Evolutionary conservation across 2,329 filamentous ascomycete genomes (phyloP).

Genomic region (Fusarium chuoi): DNA sequence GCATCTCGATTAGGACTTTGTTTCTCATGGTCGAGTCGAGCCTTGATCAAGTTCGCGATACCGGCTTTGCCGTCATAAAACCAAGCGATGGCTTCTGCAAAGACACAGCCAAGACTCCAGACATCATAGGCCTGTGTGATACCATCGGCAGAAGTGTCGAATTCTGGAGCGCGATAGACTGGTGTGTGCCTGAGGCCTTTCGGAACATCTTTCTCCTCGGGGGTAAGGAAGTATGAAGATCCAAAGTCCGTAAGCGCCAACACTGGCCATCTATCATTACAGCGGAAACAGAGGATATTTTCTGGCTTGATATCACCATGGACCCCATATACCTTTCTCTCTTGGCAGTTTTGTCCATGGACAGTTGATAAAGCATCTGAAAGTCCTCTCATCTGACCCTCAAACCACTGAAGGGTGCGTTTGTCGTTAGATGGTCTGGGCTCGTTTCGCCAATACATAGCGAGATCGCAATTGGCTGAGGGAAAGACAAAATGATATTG

Average conservation of each 20-base stretch:
- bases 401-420: neutral
- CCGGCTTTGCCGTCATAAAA: fast-evolving
- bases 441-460: neutral
- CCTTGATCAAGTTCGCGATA: fast-evolving
- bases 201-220: fast-evolving
- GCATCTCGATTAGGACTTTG: neutral
- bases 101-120: neutral
- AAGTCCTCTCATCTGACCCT: neutral
- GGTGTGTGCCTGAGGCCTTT: neutral
- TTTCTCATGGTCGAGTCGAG: neutral
- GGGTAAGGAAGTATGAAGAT: fast-evolving
- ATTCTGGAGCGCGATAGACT: neutral
- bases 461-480: neutral
- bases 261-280: fast-evolving
- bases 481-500: neutral
- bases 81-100: neutral
- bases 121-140: neutral
- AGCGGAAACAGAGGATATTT: neutral
- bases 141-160: too few species aligned
- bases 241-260: neutral
- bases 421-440: neutral
- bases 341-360: neutral
- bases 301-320: neutral
- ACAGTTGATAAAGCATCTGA: fast-evolving
- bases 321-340: fast-evolving